Evolutionary conservation across 345 rosid genomes (phyloP).

Genomic region (Euphorbia pulcherrima): DNA sequence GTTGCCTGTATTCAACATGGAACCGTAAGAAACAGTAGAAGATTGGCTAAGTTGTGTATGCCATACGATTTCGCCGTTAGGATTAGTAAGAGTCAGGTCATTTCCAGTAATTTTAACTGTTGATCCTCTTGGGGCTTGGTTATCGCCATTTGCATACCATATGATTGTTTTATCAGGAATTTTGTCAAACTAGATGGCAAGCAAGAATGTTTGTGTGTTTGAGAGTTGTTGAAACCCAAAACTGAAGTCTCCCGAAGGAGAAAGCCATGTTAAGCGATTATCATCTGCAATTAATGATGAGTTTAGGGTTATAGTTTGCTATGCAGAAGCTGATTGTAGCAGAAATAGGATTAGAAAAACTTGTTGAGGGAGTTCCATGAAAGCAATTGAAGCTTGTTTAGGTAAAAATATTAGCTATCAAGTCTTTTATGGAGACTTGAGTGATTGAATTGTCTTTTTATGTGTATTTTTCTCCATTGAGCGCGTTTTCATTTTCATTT

Average conservation of each 20-base stretch:
- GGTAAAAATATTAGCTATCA: neutral
- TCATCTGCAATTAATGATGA: slow-evolving; percentile 14
- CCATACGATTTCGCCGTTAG: slow-evolving; percentile 13
- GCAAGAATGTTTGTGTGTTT: slow-evolving; percentile 23
- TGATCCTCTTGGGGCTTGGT: slow-evolving; percentile 25
- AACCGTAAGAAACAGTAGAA: slow-evolving; percentile 4
- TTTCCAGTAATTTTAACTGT: slow-evolving; percentile 17
- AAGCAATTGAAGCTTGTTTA: neutral
- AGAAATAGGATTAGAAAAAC: slow-evolving; percentile 1
- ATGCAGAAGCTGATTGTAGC: neutral
- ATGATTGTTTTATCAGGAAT: slow-evolving; percentile 29
- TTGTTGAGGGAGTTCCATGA: neutral
- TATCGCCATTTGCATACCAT: slow-evolving; percentile 28
- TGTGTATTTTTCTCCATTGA: too few relatives aligned
- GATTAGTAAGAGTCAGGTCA: slow-evolving; percentile 19
- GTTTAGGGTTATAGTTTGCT: slow-evolving; percentile 10
- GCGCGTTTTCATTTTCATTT: too few relatives aligned
- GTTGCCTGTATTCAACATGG: slow-evolving; percentile 35
- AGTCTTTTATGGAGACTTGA: too few relatives aligned
- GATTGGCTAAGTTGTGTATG: neutral
- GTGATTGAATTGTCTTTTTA: too few relatives aligned
- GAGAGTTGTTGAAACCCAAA: slow-evolving; percentile 23
- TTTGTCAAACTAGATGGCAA: slow-evolving; percentile 32
- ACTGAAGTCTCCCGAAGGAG: slow-evolving; percentile 28
- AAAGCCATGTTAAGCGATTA: slow-evolving; percentile 21